Conservation (phyloP, 148 eudicot species). For the Rhododendron williamsianum region DNA sequence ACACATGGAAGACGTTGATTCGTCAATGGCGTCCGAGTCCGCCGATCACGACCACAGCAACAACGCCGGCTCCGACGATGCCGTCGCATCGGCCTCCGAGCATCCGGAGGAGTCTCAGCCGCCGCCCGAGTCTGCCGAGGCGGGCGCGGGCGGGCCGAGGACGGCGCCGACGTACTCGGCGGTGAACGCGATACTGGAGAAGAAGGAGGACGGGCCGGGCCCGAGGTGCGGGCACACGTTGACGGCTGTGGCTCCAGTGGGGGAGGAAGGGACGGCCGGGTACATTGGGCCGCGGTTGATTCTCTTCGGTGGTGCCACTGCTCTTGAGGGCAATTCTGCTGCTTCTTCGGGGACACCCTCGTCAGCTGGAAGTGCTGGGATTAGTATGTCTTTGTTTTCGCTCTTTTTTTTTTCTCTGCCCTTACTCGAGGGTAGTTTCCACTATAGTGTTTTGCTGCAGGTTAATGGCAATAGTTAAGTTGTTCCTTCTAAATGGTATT, state of each 20-base stretch:
- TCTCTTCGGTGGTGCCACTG: slow-evolving; percentile 96
- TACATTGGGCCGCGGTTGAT: slow-evolving; percentile 87
- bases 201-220: slow-evolving; percentile 94
- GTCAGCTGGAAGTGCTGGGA: slow-evolving; percentile 97
- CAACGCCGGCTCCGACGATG: slow-evolving; percentile 5
- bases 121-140: not conserved
- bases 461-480: not conserved
- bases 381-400: slow-evolving; percentile 46
- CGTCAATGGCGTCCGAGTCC: slow-evolving; percentile 42
- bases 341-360: slow-evolving; percentile 80
- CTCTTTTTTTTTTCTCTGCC: not conserved
- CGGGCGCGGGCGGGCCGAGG: slow-evolving; percentile 56
- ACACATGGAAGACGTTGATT: slow-evolving; percentile 68
- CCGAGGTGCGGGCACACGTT: slow-evolving; percentile 94
- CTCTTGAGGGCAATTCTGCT: slow-evolving; percentile 88
- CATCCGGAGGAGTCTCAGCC: slow-evolving; percentile 24
- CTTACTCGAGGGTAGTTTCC: no score
- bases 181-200: slow-evolving; percentile 80
- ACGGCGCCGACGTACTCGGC: slow-evolving; percentile 79
- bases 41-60: slow-evolving; percentile 39
- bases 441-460: no score
- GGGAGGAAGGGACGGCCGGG: slow-evolving; percentile 79
- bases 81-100: not conserved
- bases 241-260: slow-evolving; percentile 89
- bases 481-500: not conserved